These are phyloP conservation scores for Croton laevigatus DNA, from an alignment of 441 rosid genomes.

Conservation along the genomic window DNA sequence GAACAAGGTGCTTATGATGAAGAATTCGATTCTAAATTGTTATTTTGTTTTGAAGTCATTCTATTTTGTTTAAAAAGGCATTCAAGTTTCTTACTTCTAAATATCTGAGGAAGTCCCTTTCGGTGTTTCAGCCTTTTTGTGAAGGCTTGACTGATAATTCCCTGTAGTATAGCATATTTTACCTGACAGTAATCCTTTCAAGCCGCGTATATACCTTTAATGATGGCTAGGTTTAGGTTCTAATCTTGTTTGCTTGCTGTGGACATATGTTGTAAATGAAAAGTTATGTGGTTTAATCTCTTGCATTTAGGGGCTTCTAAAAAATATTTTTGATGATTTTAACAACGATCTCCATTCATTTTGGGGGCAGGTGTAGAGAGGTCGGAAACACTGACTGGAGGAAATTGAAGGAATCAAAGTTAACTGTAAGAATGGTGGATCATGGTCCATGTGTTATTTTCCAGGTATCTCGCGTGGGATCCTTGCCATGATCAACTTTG, in stretches of 20 bases:
- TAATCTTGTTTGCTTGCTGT: not conserved
- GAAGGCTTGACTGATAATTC: not conserved
- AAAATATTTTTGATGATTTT: not conserved
- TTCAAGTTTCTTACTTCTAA: not conserved
- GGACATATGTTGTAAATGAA: not conserved
- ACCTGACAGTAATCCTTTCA: not conserved
- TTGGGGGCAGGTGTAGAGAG: slow-evolving; percentile 33
- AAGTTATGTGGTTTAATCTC: not conserved
- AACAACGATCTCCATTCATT: not conserved
- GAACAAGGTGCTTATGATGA: not conserved
- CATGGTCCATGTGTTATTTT: slow-evolving; percentile 27
- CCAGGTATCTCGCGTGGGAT: slow-evolving; percentile 25
- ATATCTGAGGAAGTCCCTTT: not conserved
- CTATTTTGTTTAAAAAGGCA: no score
- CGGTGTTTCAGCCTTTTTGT: not conserved
- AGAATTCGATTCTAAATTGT: no score
- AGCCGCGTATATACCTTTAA: not conserved
- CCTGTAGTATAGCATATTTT: not conserved
- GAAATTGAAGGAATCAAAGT: slow-evolving; percentile 28
- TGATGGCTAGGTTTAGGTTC: not conserved
- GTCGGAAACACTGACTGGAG: slow-evolving; percentile 18
- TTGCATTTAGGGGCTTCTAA: not conserved
- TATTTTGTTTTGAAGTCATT: no score
- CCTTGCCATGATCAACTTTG: slow-evolving; percentile 38
- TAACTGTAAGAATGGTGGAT: slow-evolving; percentile 39